Percentiles rank a stretch among this genome's conserved stretches.
Conservation (phyloP, 768 basidiomycete species). For the Leucocoprinus sp. region DNA sequence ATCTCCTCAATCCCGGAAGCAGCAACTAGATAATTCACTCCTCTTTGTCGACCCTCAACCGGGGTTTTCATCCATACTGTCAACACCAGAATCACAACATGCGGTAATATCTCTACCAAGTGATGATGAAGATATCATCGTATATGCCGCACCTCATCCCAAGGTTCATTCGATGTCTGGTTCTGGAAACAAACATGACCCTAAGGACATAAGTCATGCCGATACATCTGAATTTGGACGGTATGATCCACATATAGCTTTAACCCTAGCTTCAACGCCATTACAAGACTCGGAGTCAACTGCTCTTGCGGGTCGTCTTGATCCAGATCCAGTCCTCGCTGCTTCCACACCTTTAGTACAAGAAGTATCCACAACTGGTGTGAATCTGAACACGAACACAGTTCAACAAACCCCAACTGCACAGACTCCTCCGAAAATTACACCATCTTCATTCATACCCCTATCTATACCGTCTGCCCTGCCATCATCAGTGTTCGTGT, state of each 20-base stretch:
- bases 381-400: no score
- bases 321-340: no score
- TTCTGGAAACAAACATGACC: neutral
- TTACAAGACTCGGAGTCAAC: slow-evolving; percentile 6
- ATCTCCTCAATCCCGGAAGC: neutral
- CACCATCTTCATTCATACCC: neutral
- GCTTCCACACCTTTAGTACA: no score
- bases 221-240: slow-evolving; percentile 19
- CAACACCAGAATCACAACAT: slow-evolving; percentile 10
- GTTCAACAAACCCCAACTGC: no score
- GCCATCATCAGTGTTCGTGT: no score
- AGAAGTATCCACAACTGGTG: no score
- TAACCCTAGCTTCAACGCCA: slow-evolving; percentile 11
- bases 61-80: slow-evolving; percentile 12
- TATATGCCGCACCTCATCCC: slow-evolving; percentile 72
- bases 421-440: neutral
- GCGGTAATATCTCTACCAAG: slow-evolving; percentile 6
- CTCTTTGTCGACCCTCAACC: slow-evolving; percentile 16
- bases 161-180: slow-evolving; percentile 20
- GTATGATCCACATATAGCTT: slow-evolving; percentile 14
- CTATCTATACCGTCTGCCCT: no score
- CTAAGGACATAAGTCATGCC: no score
- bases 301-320: neutral
- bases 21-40: neutral
- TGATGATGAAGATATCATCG: slow-evolving; percentile 62